Evolutionary conservation across 2,329 filamentous ascomycete genomes (phyloP).

Genomic region (Pyrenophora teres): DNA sequence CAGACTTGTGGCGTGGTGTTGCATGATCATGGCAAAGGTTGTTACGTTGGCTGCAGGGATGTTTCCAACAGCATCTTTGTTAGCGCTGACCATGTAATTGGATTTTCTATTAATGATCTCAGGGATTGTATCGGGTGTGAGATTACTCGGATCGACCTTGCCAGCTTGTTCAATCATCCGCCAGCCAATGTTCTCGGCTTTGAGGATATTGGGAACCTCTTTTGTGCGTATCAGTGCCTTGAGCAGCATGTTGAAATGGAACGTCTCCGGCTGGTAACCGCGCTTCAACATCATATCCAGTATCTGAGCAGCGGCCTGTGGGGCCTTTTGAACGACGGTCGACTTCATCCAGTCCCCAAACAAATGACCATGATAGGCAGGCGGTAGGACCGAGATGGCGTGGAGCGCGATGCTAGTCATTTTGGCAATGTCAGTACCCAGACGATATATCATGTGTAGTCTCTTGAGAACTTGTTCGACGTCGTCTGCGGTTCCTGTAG

Average conservation of each 20-base stretch:
- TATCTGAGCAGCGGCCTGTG: conserved; percentile 71
- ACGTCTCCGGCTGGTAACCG: conserved; percentile 69
- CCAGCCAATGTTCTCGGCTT: conserved; percentile 45
- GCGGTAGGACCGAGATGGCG: conserved; percentile 59
- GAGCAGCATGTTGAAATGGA: conserved; percentile 81
- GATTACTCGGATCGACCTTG: not conserved
- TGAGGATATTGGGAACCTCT: conserved; percentile 23
- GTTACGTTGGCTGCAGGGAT: conserved; percentile 35
- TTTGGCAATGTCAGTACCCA: conserved; percentile 35
- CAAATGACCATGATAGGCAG: conserved; percentile 72
- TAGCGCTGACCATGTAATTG: not conserved
- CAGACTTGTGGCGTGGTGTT: conserved; percentile 31
- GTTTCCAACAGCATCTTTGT: conserved; percentile 7
- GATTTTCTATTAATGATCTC: conserved; percentile 5
- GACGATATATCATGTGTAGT: conserved; percentile 34
- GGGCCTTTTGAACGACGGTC: conserved; percentile 67
- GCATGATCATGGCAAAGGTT: conserved; percentile 42
- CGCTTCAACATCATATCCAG: conserved; percentile 75
- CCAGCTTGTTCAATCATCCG: conserved; percentile 40
- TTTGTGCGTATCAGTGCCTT: conserved; percentile 71
- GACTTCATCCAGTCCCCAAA: conserved; percentile 88
- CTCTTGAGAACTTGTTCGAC: conserved; percentile 30
- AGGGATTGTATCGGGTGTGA: not conserved
- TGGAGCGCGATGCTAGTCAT: conserved; percentile 40
- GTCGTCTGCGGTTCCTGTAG: conserved; percentile 45